Evolutionary conservation across 2,329 filamentous ascomycete species (phyloP), one percentile per base, ranked within the genome.

Genomic region (Colletotrichum sublineola): DNA sequence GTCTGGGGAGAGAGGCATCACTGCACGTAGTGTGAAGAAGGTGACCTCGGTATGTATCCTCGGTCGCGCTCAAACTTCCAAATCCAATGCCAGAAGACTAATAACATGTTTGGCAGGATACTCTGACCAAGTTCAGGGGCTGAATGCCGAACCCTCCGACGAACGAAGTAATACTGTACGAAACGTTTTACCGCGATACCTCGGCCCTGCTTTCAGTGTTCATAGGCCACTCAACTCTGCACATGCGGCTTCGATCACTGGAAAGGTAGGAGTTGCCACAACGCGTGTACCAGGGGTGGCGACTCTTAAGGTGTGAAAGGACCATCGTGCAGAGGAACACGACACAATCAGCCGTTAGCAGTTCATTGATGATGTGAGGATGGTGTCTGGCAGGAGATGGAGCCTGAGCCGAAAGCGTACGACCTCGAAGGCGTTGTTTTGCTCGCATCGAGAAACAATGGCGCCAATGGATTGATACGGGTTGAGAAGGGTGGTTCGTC

Each of bases 11-110:
- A 89, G 90, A 76, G 89, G 89, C 5, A 86, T 97, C 69, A 92
- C 92, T n/a, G 91, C 92, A 2, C 90, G 91, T 77, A 93, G 92
- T 74, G 89, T 97, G 61, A 90, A 91, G 80, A 95, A 93, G 80
- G 93, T 93, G 58, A 93, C 93, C 2, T 90, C 92, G 81, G 93
- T 94, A 84, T 73, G 89, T 82, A 70, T 53, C 53, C 48, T 52
- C 9, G 63, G 65, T 68, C 44, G 64, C 46, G 73, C 36, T 15
- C 24, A 1, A 31, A 3, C 11, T 33, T 38, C 29, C 20, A 33
- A 12, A 11, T 20, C 50, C 38, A 4, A 5, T 29, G 57, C 50
- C 14, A n/a, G 24, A 42, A 48, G 4, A 29, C 64, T 69, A 11
- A 68, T 18, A 7, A 15, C 29, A 31, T 29, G 48, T 29, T 62